phyloP scores from a whole-genome alignment of 495 filamentous ascomycete genomes.

The Elasticomyces elasticus region DNA sequence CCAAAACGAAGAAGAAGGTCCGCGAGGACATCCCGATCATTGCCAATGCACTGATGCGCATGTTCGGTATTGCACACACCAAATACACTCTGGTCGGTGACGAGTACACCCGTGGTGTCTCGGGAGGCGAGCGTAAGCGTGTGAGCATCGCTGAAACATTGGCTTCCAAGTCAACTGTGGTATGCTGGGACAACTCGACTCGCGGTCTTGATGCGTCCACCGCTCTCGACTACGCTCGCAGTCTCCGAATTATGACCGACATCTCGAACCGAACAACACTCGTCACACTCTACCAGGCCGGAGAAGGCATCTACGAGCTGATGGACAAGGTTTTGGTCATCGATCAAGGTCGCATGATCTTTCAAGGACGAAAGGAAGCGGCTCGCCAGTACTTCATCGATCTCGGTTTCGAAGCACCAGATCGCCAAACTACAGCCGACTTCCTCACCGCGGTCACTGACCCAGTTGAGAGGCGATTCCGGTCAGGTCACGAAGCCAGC shows the following conservation, averaged over 20 bases:
- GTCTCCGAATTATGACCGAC: constrained; percentile 72
- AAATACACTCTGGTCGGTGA: constrained; percentile 77
- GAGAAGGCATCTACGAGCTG: constrained; percentile 70
- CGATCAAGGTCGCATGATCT: constrained; percentile 56
- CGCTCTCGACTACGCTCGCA: constrained; percentile 69
- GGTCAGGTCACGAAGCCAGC: constrained; percentile 52
- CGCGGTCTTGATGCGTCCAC: constrained; percentile 72
- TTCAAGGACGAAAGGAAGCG: constrained; percentile 50
- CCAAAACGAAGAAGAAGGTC: constrained; percentile 70
- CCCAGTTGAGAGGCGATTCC: constrained; percentile 55
- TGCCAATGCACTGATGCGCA: constrained; percentile 51
- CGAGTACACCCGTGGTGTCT: constrained; percentile 66
- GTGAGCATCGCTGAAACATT: constrained; percentile 62
- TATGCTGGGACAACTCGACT: constrained; percentile 66
- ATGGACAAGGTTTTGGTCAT: constrained; percentile 71
- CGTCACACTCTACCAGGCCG: constrained; percentile 76
- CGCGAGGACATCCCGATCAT: constrained; percentile 57
- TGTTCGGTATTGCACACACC: constrained; percentile 75
- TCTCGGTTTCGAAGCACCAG: constrained; percentile 57
- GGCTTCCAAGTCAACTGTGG: constrained; percentile 54
- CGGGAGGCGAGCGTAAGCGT: constrained; percentile 62
- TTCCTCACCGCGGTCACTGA: constrained; percentile 72
- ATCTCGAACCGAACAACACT: constrained; percentile 71
- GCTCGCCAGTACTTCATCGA: constrained; percentile 61
- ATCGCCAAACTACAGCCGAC: constrained; percentile 62